Evolutionary conservation across 805 yeast genomes (phyloP), one percentile per base, ranked within the genome.

Genomic region (Candida orba): DNA sequence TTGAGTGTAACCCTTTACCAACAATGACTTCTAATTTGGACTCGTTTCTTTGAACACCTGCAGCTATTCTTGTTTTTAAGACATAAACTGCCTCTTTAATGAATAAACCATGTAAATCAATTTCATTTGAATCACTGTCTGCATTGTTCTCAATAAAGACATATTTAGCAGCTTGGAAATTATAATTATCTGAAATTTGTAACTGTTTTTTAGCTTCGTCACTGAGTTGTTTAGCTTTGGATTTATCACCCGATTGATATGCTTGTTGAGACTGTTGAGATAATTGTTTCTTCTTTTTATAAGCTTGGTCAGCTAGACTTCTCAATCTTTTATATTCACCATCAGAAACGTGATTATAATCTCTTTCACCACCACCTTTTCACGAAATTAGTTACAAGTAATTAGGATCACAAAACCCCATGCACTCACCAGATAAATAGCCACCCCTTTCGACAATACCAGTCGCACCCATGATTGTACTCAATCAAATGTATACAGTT

Each of bases 1-100:
- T 71, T 1, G 96, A 86, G 60, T 90, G 98, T 35, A 79, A 58
- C 8, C 97, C 98, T 63, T 91, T 91, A 9, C 98, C 98, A 9
- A 89, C 97, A 60, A 91, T 90, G 18, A 88, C 93, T 50, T 79
- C 76, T 36, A 91, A 66, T 40, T 74, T 76, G 3, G 73, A 62
- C 57, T 86, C 93, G 43, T 75, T 68, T 22, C 77, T 67, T 33
- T 58, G 57, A 14, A 78, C 71, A 42, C 81, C 87, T 24, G 78
- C 79, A n/a, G 73, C 71, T 39, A 91, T 74, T 45, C 98, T 72
- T 47, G 75, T 78, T 52, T 82, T 85, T 51, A 91, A 69, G 40
- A 84, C 77, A 58, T 78, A 83, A 48, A 78, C 77, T 8, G 97
- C 96, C 65, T 91, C 99, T 59, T 81, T 83, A 17, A 91, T 95